These are phyloP conservation scores for Phytophthora podocarpi DNA, from an alignment of 352 stramenopile genomes.

Conservation along the genomic window DNA sequence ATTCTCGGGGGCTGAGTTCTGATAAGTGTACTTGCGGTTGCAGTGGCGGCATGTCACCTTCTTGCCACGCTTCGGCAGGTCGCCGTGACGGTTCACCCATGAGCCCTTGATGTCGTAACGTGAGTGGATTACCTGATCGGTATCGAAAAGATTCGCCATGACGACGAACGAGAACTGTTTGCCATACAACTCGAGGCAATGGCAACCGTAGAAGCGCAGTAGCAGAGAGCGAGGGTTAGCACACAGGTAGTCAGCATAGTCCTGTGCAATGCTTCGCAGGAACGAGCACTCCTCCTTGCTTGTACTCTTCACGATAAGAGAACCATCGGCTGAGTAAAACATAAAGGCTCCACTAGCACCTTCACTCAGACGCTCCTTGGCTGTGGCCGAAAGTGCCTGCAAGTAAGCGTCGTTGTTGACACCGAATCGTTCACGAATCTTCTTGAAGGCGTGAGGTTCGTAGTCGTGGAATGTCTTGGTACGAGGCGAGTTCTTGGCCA, in stretches of 20 bases:
- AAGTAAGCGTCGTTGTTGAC: slow-evolving; percentile 88
- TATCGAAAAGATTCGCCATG: slow-evolving; percentile 93
- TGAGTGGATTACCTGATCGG: slow-evolving; percentile 85
- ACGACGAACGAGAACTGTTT: slow-evolving; percentile 93
- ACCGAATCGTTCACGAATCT: slow-evolving; percentile 86
- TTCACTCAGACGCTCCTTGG: slow-evolving; percentile 89
- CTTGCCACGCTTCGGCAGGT: slow-evolving; percentile 84
- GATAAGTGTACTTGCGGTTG: slow-evolving; percentile 85
- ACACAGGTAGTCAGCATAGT: slow-evolving; percentile 89
- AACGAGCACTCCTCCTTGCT: slow-evolving; percentile 88
- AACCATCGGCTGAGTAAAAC: slow-evolving; percentile 90
- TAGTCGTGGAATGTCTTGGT: slow-evolving; percentile 92
- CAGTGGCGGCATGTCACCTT: slow-evolving; percentile 90
- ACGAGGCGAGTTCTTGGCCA: slow-evolving; percentile 71
- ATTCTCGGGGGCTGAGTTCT: slow-evolving; percentile 70
- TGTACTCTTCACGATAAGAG: slow-evolving; percentile 92
- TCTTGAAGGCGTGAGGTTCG: slow-evolving; percentile 87
- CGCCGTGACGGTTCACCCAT: slow-evolving; percentile 87
- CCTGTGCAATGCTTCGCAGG: slow-evolving; percentile 83
- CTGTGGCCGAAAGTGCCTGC: slow-evolving; percentile 81
- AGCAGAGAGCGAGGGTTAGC: slow-evolving; percentile 85
- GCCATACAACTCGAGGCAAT: slow-evolving; percentile 91
- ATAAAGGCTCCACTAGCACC: slow-evolving; percentile 91
- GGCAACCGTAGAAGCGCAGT: slow-evolving; percentile 91
- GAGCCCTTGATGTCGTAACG: slow-evolving; percentile 93